Conservation (phyloP, 2,329 filamentous ascomycete species). For the Colletotrichum plurivorum region DNA sequence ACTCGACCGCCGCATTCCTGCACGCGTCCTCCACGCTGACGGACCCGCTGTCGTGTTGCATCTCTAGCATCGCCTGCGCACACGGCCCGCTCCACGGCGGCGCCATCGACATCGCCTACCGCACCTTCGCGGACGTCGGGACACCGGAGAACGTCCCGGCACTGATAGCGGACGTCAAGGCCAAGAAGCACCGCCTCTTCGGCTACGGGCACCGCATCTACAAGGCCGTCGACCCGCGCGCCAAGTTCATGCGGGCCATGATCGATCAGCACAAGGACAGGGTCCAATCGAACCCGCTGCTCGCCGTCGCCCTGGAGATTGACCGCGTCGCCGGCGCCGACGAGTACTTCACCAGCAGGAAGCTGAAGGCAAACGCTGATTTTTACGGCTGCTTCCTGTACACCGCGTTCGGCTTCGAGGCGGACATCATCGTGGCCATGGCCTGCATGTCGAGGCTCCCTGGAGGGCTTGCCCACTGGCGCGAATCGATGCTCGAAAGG, state of each 20-base stretch:
- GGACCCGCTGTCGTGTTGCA: slow-evolving; percentile 58
- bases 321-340: slow-evolving; percentile 53
- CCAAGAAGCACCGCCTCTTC: slow-evolving; percentile 56
- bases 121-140: slow-evolving; percentile 54
- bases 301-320: slow-evolving; percentile 55
- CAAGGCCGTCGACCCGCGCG: slow-evolving; percentile 53
- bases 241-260: slow-evolving; percentile 48
- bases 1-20: slow-evolving; percentile 61
- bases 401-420: slow-evolving; percentile 49
- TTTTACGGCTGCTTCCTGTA: slow-evolving; percentile 60
- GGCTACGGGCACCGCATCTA: slow-evolving; percentile 59
- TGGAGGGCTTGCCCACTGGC: slow-evolving; percentile 50
- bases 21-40: slow-evolving; percentile 62
- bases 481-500: slow-evolving; percentile 46
- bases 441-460: slow-evolving; percentile 45
- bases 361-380: slow-evolving; percentile 59
- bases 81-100: slow-evolving; percentile 58
- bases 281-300: slow-evolving; percentile 48
- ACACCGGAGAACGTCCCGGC: slow-evolving; percentile 53
- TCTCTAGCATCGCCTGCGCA: slow-evolving; percentile 46
- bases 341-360: slow-evolving; percentile 52
- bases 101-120: slow-evolving; percentile 63
- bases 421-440: slow-evolving; percentile 48
- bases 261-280: slow-evolving; percentile 42
- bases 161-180: slow-evolving; percentile 57